Evolutionary conservation across 176 grass and related monocot species (phyloP), one percentile per base, ranked within the genome.

Genomic region (Aechmea fasciata): DNA sequence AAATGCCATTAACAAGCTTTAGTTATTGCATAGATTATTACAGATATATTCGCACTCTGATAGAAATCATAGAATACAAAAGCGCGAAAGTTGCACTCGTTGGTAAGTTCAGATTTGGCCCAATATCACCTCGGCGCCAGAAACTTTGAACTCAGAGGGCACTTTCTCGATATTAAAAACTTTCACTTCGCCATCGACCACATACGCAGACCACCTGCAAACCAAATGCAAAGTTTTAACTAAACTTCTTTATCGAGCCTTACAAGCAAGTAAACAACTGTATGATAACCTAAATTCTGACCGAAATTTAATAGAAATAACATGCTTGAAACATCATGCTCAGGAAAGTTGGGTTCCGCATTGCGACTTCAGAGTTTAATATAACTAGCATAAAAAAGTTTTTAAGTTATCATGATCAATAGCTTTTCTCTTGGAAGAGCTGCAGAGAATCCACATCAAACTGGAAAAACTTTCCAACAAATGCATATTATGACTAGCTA

Each of bases 171-270:
- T 79, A 47, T 93, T 97, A n/a, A 97, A 78, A 14, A 75, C 72
- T 79, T 90, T 92, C 72, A 97, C 92, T 72, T 90, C 87, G 23
- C 94, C 94, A 49, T 93, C 70, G 9, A 89, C 89, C 69, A 93
- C 79, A 77, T 90, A 97, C 6, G 89, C 94, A 3, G 94, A 97
- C 94, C 89, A 97, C 74, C 94, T 97, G 66, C 69, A 83, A 51
- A 71, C 50, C 69, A 24, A 15, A 50, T 10, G 15, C 1, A 9
- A 77, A 41, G 7, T 66, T 33, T 57, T 73, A 65, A 52, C 33
- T 5, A 41, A 41, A 3, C 33, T 41, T 41, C 33, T 19, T 20
- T 11, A 65, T 78, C 53, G 65, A 64, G 62, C 47, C 22, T n/a
- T 55, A 69, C 0, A 54, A 65, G 62, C 15, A 61, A 24, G 54